A percentile compares a stretch with the other conserved stretches of the same genome.
phyloP scores from a whole-genome alignment of 169 alveolate species.

The Plasmodium fragile region DNA sequence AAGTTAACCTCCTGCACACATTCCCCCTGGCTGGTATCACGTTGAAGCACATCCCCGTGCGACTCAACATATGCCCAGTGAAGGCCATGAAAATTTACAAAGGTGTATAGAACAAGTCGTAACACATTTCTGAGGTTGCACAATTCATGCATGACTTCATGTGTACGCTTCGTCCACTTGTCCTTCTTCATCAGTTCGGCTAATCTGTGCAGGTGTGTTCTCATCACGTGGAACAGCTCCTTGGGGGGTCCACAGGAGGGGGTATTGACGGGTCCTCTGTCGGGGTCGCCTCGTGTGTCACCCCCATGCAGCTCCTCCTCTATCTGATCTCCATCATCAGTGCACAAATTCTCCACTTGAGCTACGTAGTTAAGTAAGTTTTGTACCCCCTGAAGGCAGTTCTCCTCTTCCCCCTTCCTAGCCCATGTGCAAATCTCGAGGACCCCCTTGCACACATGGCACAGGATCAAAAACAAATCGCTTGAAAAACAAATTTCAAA shows the following conservation, averaged over 20 bases:
- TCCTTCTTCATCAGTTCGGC: neutral
- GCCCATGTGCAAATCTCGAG: slow-evolving; percentile 15
- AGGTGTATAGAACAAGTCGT: slow-evolving; percentile 18
- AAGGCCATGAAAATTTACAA: slow-evolving; percentile 23
- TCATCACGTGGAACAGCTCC: neutral
- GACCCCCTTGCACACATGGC: slow-evolving; percentile 19
- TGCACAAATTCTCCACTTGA: slow-evolving; percentile 22
- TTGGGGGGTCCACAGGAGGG: neutral
- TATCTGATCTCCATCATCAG: neutral
- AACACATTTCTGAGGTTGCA: slow-evolving; percentile 5
- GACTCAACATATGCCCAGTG: neutral
- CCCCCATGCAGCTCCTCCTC: neutral
- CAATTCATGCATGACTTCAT: slow-evolving; percentile 22
- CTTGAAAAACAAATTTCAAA: slow-evolving; percentile 58
- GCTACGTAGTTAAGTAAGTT: neutral
- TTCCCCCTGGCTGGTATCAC: neutral
- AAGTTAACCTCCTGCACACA: neutral
- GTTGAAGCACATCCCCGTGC: neutral
- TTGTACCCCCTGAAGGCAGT: neutral
- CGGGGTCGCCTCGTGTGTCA: too few relatives aligned
- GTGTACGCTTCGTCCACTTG: neutral
- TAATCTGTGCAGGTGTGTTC: slow-evolving; percentile 9
- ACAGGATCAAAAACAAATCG: slow-evolving; percentile 38
- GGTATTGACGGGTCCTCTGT: too few relatives aligned
- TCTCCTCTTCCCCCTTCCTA: slow-evolving; percentile 14